Evolutionary conservation across 768 basidiomycete genomes (phyloP), one percentile per base, ranked within the genome.

Genomic region (Lentinus brumalis): DNA sequence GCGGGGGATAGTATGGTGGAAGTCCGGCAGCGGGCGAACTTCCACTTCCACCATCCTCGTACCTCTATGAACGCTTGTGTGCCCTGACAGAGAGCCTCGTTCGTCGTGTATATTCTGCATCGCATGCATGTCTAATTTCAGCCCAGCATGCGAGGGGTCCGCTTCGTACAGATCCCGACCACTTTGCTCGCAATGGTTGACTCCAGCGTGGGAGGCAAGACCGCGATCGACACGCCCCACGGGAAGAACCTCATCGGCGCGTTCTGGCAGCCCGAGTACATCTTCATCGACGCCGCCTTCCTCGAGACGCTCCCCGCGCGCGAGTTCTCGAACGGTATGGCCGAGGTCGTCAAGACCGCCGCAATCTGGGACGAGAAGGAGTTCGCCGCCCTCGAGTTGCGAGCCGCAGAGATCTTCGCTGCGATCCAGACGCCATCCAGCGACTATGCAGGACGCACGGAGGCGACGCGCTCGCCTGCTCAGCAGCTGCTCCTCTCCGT

Each of bases 321-420:
- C 56, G 97, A 98, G 73, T 94, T 98, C 63, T 91, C 93, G n/a
- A 98, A 98, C 69, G 96, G 97, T 40, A 96, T 99, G 91, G 96
- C 97, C 0, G 96, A 99, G 74, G 90, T 98, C 3, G 88, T 98
- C 71, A 99, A 99, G 96, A 99, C 97, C 29, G 96, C 97, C 5
- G 97, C 96, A n/a, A 98, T 98, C 69, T 98, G 96, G 96, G 86
- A 93, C 73, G 95, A 93, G 68, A 75, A 78, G 63, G 94, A 96
- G 69, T 99, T 99, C 69, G 83, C 87, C 39, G 83, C 87, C 35
- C 86, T 99, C 62, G 97, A 99, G 73, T 88, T 91, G 1, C 86
- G 87, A 47, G 86, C 92, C 1, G 83, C 84, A 30, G 91, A 92
- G 70, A 96, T 98, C 63, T 86, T 92, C 75, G 80, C 87, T 15